A percentile compares a stretch with the other conserved stretches of the same genome.
Evolutionary conservation across 2,329 filamentous ascomycete genomes (phyloP).

Genomic region (Delphinella strobiligena): DNA sequence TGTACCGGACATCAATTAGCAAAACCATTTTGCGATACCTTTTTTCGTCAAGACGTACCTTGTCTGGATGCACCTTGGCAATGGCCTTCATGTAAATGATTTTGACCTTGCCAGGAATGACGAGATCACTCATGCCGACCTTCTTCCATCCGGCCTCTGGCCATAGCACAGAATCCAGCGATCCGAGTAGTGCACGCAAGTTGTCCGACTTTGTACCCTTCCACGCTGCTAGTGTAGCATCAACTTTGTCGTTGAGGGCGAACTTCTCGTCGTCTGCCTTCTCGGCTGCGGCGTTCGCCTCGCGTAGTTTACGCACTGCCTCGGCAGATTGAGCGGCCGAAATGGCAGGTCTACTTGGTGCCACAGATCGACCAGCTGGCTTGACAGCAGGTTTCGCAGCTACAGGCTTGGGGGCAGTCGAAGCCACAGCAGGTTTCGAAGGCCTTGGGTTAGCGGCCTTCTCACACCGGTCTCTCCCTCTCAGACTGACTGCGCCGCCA

Average conservation of each 20-base stretch:
- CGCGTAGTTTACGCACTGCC: conserved; percentile 70
- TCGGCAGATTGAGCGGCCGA: conserved; percentile 38
- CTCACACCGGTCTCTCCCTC: conserved; percentile 81
- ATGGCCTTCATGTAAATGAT: conserved; percentile 98
- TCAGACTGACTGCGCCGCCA: conserved; percentile 72
- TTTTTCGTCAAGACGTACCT: conserved; percentile 66
- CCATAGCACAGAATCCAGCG: conserved; percentile 84
- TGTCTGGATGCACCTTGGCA: conserved; percentile 95
- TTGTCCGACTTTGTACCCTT: conserved; percentile 88
- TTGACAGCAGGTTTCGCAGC: conserved; percentile 3
- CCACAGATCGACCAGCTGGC: background rate
- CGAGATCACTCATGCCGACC: conserved; percentile 83
- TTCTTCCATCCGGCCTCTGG: conserved; percentile 91
- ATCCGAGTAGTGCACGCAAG: conserved; percentile 72
- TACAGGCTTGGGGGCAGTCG: conserved; percentile 3
- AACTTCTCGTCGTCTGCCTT: conserved; percentile 87
- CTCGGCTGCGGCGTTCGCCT: conserved; percentile 75
- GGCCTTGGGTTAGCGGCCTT: conserved; percentile 55
- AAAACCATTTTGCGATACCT: too few relatives aligned
- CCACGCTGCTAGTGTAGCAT: conserved; percentile 69
- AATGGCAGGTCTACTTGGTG: conserved; percentile 13
- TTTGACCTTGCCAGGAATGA: conserved; percentile 92
- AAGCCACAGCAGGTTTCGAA: conserved; percentile 22
- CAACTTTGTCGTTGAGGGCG: conserved; percentile 72
- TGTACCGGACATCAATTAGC: conserved; percentile 19